Base-by-base conservation (phyloP, 2,329 filamentous ascomycete genomes). In the Onygenales sp. region DNA sequence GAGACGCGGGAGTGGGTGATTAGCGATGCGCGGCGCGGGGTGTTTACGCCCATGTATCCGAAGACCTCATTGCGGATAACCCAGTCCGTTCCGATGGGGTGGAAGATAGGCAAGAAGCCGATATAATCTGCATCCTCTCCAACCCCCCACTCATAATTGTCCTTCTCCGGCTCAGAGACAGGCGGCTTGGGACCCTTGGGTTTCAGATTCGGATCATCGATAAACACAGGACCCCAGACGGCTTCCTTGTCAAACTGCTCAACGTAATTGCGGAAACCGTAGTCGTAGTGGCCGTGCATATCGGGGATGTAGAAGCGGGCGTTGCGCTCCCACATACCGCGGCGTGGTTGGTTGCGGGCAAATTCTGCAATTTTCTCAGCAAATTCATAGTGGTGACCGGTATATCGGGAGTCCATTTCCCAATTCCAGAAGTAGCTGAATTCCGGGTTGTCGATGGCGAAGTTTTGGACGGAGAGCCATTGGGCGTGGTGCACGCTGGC, bases 401-500 rank as follows among this genome's bases (percentile, higher is more conserved):
- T 88, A 63, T 86, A 86, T 47, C 88, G 79, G 34, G 85, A 83
- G 63, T 93, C 87, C 70, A 89, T 87, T 65, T 93, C 88, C 87
- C 87, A 91, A 66, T 92, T 91, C 87, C 88, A 93, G 60, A 89
- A 77, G 61, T 81, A 89, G 60, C 91, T 86, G 58, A 87, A 93
- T 61, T 92, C 83, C 0, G 86, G 86, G 61, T 89, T 84, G 49
- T 86, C 84, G 62, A 86, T 78, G 54, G 81, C 81, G 64, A 91
- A 90, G 69, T 84, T 85, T 64, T 90, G 87, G 2, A 90, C 77
- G 5, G 85, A 84, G 59, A 88, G 77, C 75, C 84, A 88, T 62
- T 88, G 84, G 33, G 78, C 75, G 32, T 76, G 76, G 60, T 82
- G 79, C n/a, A 82, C 81, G 50, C 69, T 74, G 56, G 31, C 13